Evolutionary conservation across 2,329 filamentous ascomycete species (phyloP).

Genomic region (Penicillium brasilianum): DNA sequence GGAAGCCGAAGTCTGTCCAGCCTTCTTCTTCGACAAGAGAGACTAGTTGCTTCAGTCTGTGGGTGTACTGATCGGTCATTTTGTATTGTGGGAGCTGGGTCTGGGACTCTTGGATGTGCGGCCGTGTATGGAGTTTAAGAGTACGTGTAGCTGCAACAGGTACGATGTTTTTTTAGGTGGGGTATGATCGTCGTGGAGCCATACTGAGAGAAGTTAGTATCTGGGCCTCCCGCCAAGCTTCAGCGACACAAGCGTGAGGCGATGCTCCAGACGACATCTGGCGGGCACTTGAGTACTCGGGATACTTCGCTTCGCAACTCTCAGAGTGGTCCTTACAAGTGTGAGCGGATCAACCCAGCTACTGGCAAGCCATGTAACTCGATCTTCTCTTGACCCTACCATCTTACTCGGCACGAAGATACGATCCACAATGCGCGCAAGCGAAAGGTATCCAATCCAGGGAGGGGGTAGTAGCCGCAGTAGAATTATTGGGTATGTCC

Average conservation of each 20-base stretch:
- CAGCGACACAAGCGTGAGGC: slow-evolving; percentile 96
- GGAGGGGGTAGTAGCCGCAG: too few species aligned
- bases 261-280: slow-evolving; percentile 74
- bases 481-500: too few species aligned
- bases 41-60: neutral
- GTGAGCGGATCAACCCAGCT: slow-evolving; percentile 89
- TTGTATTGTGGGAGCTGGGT: neutral
- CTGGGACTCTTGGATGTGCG: neutral
- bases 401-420: slow-evolving; percentile 93
- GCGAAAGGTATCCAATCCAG: slow-evolving; percentile 88
- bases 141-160: neutral
- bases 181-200: neutral
- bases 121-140: neutral
- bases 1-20: slow-evolving; percentile 1
- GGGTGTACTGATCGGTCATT: neutral
- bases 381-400: slow-evolving; percentile 92
- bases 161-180: neutral
- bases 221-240: slow-evolving; percentile 69
- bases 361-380: slow-evolving; percentile 95
- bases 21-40: slow-evolving; percentile 6
- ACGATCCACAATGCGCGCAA: slow-evolving; percentile 96
- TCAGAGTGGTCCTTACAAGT: slow-evolving; percentile 91
- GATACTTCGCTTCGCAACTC: slow-evolving; percentile 69
- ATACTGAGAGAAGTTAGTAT: neutral
- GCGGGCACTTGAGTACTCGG: slow-evolving; percentile 49